A percentile compares a stretch with the other conserved stretches of the same genome.
Evolutionary conservation across 257 asterid genomes (phyloP).

Genomic region (Oldenlandia corymbosa): DNA sequence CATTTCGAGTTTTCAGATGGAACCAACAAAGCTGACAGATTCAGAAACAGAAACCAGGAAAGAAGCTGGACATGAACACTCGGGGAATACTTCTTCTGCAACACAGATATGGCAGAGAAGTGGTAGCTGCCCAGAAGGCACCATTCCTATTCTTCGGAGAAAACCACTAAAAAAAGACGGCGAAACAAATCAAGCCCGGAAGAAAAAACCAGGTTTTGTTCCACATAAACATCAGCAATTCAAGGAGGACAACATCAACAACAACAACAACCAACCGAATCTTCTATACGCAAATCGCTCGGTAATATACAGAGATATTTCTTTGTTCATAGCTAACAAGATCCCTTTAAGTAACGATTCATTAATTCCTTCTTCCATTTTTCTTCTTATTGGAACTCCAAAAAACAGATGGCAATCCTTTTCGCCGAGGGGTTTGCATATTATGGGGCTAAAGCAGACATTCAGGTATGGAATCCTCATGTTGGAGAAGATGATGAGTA

Average conservation of each 20-base stretch:
- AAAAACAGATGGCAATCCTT: slow-evolving; percentile 43
- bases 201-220: slow-evolving; percentile 23
- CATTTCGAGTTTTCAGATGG: slow-evolving; percentile 30
- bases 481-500: slow-evolving; percentile 66
- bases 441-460: slow-evolving; percentile 63
- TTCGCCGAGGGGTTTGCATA: slow-evolving; percentile 49
- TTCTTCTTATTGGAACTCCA: too few species aligned
- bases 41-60: background rate
- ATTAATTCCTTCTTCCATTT: too few species aligned
- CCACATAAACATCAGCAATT: too few species aligned
- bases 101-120: slow-evolving; percentile 55
- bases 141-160: slow-evolving; percentile 48
- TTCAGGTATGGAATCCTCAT: slow-evolving; percentile 43
- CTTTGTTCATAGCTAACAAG: too few species aligned
- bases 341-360: too few species aligned
- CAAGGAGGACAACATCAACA: too few species aligned
- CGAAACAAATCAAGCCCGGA: too few species aligned
- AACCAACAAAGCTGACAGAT: slow-evolving; percentile 28
- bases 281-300: slow-evolving; percentile 40
- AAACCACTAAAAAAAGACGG: background rate
- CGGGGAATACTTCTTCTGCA: background rate
- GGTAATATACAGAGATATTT: slow-evolving; percentile 22
- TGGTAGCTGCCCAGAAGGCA: slow-evolving; percentile 68
- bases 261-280: slow-evolving; percentile 18
- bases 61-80: background rate